These are phyloP conservation scores for Globisporangium ultimum DNA, from an alignment of 352 stramenopile genomes.

Conservation along the genomic window DNA sequence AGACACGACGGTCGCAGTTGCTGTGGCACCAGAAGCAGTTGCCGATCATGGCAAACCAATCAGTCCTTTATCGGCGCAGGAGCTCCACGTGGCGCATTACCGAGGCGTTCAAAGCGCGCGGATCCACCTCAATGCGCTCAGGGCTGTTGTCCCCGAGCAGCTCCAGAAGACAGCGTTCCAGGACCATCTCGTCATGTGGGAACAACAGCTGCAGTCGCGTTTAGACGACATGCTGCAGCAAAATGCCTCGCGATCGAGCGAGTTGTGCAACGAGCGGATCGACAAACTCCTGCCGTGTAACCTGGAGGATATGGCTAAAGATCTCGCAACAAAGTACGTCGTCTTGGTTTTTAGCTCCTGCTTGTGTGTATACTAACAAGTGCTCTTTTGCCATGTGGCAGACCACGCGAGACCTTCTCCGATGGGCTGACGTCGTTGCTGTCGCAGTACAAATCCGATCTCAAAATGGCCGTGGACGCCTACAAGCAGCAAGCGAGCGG, in stretches of 20 bases:
- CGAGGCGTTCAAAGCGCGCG: conserved; percentile 23
- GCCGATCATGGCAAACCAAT: too few species aligned
- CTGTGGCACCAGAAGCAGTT: neutral
- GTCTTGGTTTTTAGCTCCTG: neutral
- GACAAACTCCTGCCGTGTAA: conserved; percentile 32
- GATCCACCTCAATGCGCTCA: conserved; percentile 23
- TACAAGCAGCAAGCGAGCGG: conserved; percentile 33
- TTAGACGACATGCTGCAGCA: conserved; percentile 11
- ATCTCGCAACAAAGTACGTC: conserved; percentile 24
- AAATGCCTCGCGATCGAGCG: conserved; percentile 16
- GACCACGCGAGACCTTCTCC: conserved; percentile 42
- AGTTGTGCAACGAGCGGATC: conserved; percentile 12
- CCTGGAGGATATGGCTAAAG: conserved; percentile 31
- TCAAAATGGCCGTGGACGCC: conserved; percentile 32
- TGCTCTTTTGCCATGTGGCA: neutral
- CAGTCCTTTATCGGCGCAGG: conserved; percentile 7
- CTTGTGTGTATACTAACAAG: neutral
- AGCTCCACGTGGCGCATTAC: conserved; percentile 27
- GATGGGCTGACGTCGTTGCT: conserved; percentile 45
- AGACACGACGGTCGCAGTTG: conserved; percentile 3
- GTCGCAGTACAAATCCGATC: conserved; percentile 58
- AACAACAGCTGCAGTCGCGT: conserved; percentile 13
- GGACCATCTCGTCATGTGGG: conserved; percentile 22
- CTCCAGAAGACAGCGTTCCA: conserved; percentile 28
- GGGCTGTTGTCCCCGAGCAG: conserved; percentile 19